Base-by-base conservation (phyloP, 768 basidiomycete genomes). In the Candolleomyces efflorescens region DNA sequence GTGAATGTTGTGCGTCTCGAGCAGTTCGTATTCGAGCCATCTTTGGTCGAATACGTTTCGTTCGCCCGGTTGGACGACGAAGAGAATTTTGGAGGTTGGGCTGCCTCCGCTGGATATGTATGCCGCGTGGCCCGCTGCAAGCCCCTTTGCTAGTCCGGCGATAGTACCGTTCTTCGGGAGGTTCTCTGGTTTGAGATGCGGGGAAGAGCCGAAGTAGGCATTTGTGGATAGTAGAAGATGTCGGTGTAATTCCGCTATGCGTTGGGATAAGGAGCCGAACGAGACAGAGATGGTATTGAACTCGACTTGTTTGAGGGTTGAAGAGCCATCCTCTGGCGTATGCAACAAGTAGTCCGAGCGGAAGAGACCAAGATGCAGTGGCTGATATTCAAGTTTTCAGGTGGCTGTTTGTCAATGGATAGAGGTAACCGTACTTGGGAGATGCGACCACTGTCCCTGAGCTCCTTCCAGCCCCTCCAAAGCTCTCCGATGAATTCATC, bases 201-300 rank as follows among this genome's bases (percentile, higher is more conserved):
- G 76, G 4, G 84, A 87, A 15, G 75, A 63, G 20, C 78, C 72
- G 65, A 81, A 93, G 71, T 92, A 97, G 10, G 75, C 71, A n/a
- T n/a, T n/a, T 5, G 92, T 92, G 20, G 84, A 73, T 10, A 77
- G 70, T 32, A 77, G 63, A 1, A 96, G 78, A 69, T 92, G 87
- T 92, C 86, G 79, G 71, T 98, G 96, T 67, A 98, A 69, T 22
- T 83, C 82, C 3, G 88, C 78, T 10, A 79, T 75, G 38, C 76
- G 78, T 60, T 90, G 77, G 0, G 90, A 90, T 13, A 98, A 76
- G 1, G 86, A 67, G 0, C 94, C 96, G 69, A 98, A 96, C 0
- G 94, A 94, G 0, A 87, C 84, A 2, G 94, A 92, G 61, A 98
- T 95, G 9, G 96, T 97, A 68, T 99, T 99, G 74, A 98, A 97